A percentile compares a stretch with the other conserved stretches of the same genome.
Evolutionary conservation across 768 basidiomycete species (phyloP).

Genomic region (Tremella fuciformis): DNA sequence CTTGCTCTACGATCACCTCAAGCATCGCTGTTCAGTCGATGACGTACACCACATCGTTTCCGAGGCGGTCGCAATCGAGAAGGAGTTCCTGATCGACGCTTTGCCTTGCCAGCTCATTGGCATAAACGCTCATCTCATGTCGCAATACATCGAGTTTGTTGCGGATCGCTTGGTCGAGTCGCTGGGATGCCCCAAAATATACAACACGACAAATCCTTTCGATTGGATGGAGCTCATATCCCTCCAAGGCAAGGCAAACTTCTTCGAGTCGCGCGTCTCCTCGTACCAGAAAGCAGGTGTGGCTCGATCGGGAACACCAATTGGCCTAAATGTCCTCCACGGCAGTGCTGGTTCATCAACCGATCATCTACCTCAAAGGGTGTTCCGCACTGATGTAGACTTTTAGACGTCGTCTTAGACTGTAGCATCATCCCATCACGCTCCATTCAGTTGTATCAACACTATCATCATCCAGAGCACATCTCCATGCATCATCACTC

Average conservation of each 20-base stretch:
- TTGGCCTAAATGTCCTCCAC: slow-evolving; percentile 7
- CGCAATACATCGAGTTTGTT: slow-evolving; percentile 52
- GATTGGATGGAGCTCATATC: slow-evolving; percentile 86
- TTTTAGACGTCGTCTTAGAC: slow-evolving; percentile 39
- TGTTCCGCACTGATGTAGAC: slow-evolving; percentile 53
- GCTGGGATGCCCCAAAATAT: slow-evolving; percentile 49
- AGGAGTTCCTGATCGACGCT: slow-evolving; percentile 52
- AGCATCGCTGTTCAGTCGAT: slow-evolving; percentile 36
- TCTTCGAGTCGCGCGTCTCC: slow-evolving; percentile 92
- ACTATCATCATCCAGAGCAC: slow-evolving; percentile 4
- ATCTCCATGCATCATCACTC: too few relatives aligned
- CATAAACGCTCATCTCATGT: slow-evolving; percentile 52
- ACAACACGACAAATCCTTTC: slow-evolving; percentile 51
- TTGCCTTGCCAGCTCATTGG: slow-evolving; percentile 49
- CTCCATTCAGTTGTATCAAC: too few relatives aligned
- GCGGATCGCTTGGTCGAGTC: slow-evolving; percentile 49
- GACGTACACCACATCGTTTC: slow-evolving; percentile 45
- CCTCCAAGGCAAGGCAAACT: slow-evolving; percentile 89
- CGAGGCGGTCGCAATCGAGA: slow-evolving; percentile 51
- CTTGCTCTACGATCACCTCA: slow-evolving; percentile 41
- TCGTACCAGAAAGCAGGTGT: slow-evolving; percentile 56
- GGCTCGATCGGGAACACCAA: slow-evolving; percentile 37
- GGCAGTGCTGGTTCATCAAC: neutral
- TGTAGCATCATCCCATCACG: neutral
- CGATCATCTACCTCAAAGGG: slow-evolving; percentile 23